These are phyloP conservation scores for Exophiala viscosa DNA, from an alignment of 2,329 filamentous ascomycete species.

Conservation along the genomic window DNA sequence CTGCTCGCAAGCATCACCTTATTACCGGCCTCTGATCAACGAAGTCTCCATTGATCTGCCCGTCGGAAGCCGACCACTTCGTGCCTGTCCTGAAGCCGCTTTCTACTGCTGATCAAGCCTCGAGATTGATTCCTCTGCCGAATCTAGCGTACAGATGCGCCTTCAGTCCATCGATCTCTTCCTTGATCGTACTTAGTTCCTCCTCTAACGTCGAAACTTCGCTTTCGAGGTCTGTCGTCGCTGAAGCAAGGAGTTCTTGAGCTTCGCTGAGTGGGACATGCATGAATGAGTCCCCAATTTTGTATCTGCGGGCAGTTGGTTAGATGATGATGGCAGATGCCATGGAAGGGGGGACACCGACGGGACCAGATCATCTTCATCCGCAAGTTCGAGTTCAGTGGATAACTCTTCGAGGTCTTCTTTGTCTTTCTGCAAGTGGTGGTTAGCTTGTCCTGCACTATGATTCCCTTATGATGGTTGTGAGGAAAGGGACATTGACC, in stretches of 20 bases:
- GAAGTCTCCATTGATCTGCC: too few relatives aligned
- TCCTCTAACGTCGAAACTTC: conserved; percentile 75
- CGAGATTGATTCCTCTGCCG: conserved; percentile 93
- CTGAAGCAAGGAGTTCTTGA: conserved; percentile 73
- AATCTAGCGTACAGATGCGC: conserved; percentile 91
- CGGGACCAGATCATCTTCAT: conserved; percentile 92
- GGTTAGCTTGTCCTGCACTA: neutral
- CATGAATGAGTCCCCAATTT: conserved; percentile 94
- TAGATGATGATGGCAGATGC: neutral
- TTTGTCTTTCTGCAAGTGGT: conserved; percentile 76
- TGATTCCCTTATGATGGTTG: neutral
- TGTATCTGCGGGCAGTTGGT: conserved; percentile 62
- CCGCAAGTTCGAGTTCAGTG: conserved; percentile 81
- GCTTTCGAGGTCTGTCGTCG: conserved; percentile 69
- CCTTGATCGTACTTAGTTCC: conserved; percentile 67
- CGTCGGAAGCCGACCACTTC: too few relatives aligned
- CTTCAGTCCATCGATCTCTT: conserved; percentile 88
- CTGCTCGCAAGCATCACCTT: too few relatives aligned
- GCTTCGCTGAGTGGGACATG: conserved; percentile 79
- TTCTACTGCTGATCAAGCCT: conserved; percentile 39
- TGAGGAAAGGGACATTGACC: neutral
- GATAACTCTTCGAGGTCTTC: conserved; percentile 94
- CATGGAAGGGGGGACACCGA: conserved; percentile 47
- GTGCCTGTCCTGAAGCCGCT: too few relatives aligned
- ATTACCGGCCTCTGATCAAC: too few relatives aligned